These are phyloP conservation scores for Dendrobium catenatum DNA, from an alignment of 106 monocot genomes.

Conservation along the genomic window DNA sequence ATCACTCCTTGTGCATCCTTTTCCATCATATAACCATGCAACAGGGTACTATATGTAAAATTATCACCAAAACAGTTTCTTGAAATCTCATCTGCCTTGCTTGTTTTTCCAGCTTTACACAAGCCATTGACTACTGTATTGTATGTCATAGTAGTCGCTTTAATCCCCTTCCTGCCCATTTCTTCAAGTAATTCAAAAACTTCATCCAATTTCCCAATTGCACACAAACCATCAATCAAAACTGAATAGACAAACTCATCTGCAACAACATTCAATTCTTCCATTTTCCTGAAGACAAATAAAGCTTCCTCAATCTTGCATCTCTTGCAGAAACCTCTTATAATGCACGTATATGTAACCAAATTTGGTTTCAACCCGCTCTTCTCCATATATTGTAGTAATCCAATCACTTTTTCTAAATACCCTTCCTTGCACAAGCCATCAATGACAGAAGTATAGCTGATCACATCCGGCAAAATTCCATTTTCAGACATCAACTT, in stretches of 20 bases:
- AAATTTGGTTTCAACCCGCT: constrained; percentile 38
- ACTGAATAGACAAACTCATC: constrained; percentile 55
- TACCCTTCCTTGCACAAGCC: constrained; percentile 57
- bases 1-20: constrained; percentile 34
- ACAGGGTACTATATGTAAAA: constrained; percentile 50
- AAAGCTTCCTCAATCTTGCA: constrained; percentile 47
- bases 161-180: constrained; percentile 46
- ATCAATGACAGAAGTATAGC: constrained; percentile 49
- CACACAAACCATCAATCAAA: constrained; percentile 53
- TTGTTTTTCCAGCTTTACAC: constrained; percentile 48
- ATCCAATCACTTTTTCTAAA: constrained; percentile 67
- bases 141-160: constrained; percentile 34
- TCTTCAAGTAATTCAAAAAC: constrained; percentile 54
- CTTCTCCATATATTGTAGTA: constrained; percentile 35
- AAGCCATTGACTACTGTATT: constrained; percentile 68
- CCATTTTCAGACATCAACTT: constrained; percentile 40
- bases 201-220: constrained; percentile 33
- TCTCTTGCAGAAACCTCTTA: constrained; percentile 64
- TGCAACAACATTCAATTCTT: constrained; percentile 30
- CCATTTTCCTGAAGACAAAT: constrained; percentile 33
- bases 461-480: constrained; percentile 43
- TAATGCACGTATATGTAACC: constrained; percentile 40
- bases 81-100: constrained; percentile 38
- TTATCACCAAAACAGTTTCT: constrained; percentile 43
- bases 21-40: constrained; percentile 54